Conservation (phyloP, 2,329 filamentous ascomycete genomes). For the Trichophyton equinum region DNA sequence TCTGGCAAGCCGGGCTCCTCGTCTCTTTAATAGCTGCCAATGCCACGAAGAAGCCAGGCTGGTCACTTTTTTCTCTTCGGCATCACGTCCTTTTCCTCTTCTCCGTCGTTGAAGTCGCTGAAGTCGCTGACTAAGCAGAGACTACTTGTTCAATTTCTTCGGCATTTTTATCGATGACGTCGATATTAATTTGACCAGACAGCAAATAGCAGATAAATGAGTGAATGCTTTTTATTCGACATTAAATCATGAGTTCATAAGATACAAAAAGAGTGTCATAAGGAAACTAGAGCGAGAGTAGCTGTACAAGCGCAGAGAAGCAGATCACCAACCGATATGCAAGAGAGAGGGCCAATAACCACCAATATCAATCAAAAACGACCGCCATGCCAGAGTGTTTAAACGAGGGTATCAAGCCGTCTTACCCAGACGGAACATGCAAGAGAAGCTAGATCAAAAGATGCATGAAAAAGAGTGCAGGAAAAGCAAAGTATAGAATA, state of each 20-base stretch:
- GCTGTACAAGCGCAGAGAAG: neutral
- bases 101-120: neutral
- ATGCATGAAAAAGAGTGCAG: neutral
- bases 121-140: neutral
- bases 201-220: neutral
- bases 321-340: neutral
- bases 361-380: neutral
- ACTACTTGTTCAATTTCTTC: neutral
- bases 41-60: neutral
- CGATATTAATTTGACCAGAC: too few species aligned
- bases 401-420: constrained; percentile 1
- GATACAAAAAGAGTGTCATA: neutral
- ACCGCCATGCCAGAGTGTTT: neutral
- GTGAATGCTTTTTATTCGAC: neutral
- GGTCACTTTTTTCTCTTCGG: neutral
- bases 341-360: neutral
- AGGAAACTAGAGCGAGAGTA: constrained; percentile 1
- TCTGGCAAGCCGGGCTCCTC: neutral
- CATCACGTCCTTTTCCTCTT: too few species aligned
- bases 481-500: neutral
- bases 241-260: constrained; percentile 1
- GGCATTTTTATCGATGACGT: too few species aligned
- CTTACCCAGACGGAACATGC: neutral
- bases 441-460: neutral
- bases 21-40: neutral